Percentiles rank a stretch among this genome's conserved stretches.
These are phyloP conservation scores for Diutina siamensis DNA, from an alignment of 1,139 yeast genomes.

Conservation along the genomic window DNA sequence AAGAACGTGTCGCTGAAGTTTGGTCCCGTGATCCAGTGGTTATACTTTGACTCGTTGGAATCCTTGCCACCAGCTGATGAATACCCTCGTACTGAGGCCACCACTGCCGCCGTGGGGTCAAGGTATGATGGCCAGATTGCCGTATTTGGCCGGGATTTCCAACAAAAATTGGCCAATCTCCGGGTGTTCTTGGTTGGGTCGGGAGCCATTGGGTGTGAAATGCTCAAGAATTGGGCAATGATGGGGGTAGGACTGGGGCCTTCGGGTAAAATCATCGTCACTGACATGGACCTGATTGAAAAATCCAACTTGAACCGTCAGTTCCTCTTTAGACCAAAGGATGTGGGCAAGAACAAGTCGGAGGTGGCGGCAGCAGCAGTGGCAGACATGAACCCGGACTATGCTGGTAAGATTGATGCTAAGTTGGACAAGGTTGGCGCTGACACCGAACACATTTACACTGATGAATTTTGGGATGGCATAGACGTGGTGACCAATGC, in stretches of 20 bases:
- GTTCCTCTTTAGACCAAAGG: constrained; percentile 85
- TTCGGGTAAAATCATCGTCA: constrained; percentile 68
- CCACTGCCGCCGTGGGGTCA: constrained; percentile 63
- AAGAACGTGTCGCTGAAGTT: constrained; percentile 94
- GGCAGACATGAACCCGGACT: constrained; percentile 71
- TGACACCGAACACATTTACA: constrained; percentile 80
- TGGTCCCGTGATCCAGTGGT: constrained; percentile 79
- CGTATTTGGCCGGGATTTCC: constrained; percentile 76
- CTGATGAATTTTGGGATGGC: constrained; percentile 76
- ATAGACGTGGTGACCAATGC: constrained; percentile 93
- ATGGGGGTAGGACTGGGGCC: constrained; percentile 93
- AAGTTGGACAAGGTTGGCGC: constrained; percentile 82
- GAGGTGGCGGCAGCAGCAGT: constrained; percentile 88
- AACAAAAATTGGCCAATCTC: constrained; percentile 60
- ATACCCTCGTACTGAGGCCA: constrained; percentile 54
- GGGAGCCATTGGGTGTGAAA: constrained; percentile 99
- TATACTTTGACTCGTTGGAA: constrained; percentile 90
- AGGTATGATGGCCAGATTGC: constrained; percentile 93
- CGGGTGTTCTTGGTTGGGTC: constrained; percentile 90
- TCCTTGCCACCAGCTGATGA: constrained; percentile 56
- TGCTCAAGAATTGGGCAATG: constrained; percentile 97
- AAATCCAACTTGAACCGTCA: constrained; percentile 94
- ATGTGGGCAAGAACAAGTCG: constrained; percentile 86
- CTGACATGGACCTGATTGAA: constrained; percentile 94
- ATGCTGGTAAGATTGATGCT: constrained; percentile 65